A percentile compares a stretch with the other conserved stretches of the same genome.
Evolutionary conservation across 2,329 filamentous ascomycete species (phyloP).

Genomic region (Ascochyta rabiei): DNA sequence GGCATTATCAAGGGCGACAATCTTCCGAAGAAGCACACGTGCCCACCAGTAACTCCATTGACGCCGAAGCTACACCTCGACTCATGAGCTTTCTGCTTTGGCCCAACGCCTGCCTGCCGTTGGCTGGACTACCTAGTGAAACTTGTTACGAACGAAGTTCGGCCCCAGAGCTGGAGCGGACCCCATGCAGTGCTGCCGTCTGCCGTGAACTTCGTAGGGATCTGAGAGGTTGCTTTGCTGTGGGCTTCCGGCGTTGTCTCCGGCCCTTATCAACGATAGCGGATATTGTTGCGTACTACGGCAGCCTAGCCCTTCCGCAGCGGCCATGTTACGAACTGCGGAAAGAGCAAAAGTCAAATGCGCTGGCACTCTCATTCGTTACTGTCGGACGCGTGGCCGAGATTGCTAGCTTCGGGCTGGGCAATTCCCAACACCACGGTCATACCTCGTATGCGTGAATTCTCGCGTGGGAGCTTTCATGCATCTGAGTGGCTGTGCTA

Average conservation of each 20-base stretch:
- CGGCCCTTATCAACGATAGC: conserved; percentile 6
- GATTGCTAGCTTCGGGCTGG: neutral
- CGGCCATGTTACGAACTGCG: conserved; percentile 8
- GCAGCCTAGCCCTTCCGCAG: conserved; percentile 10
- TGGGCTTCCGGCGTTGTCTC: conserved; percentile 3
- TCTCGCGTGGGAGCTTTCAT: conserved; percentile 6
- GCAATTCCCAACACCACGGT: conserved; percentile 15
- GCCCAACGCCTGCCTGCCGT: neutral
- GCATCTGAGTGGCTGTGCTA: conserved; percentile 4
- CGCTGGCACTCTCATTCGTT: conserved; percentile 1
- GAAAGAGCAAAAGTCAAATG: neutral
- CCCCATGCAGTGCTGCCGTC: conserved; percentile 6
- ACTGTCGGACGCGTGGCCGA: neutral
- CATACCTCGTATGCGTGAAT: neutral
- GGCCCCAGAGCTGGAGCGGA: neutral
- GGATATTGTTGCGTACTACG: conserved; percentile 7
- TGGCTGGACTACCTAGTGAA: neutral
- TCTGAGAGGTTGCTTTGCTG: neutral
- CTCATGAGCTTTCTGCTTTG: neutral
- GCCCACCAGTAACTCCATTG: neutral
- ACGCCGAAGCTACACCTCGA: neutral
- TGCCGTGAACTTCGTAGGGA: neutral
- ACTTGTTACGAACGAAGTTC: conserved; percentile 1
- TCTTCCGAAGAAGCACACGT: neutral
- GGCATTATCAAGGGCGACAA: neutral